Conservation (phyloP, 176 grass and related monocot genomes). For the Triticum urartu region DNA sequence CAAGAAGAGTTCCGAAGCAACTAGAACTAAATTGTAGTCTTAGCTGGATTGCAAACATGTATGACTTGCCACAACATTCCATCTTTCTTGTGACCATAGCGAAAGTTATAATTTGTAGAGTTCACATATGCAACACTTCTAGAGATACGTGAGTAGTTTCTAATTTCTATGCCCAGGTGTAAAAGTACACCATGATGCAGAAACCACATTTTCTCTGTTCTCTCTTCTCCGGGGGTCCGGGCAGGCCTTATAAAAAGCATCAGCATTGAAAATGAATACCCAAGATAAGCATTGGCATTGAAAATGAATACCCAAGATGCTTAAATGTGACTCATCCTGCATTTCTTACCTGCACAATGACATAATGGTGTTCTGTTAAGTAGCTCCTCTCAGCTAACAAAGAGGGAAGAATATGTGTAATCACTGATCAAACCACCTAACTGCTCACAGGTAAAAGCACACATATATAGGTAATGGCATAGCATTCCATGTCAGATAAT, state of each 20-base stretch:
- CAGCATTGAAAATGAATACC: not conserved
- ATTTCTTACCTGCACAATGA: not conserved
- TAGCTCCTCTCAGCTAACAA: not conserved
- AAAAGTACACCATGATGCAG: not conserved
- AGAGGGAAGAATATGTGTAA: constrained; percentile 1
- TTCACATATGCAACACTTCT: not conserved
- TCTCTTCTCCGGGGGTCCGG: not conserved
- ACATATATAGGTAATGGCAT: not conserved
- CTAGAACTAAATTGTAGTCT: not conserved
- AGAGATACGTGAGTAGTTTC: not conserved
- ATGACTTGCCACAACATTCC: not conserved
- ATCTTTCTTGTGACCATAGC: not conserved
- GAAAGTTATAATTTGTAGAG: not conserved
- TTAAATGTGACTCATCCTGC: not conserved
- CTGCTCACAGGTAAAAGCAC: constrained; percentile 25
- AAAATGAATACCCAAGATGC: not conserved
- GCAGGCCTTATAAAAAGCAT: not conserved
- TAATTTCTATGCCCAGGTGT: not conserved
- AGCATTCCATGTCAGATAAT: not conserved
- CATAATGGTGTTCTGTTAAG: not conserved
- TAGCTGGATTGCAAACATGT: not conserved
- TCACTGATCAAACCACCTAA: not conserved
- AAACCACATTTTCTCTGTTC: not conserved
- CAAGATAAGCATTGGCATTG: not conserved
- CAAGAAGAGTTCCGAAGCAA: not conserved